Base-by-base conservation (phyloP, 2,329 filamentous ascomycete genomes). In the Alternaria postmessia region DNA sequence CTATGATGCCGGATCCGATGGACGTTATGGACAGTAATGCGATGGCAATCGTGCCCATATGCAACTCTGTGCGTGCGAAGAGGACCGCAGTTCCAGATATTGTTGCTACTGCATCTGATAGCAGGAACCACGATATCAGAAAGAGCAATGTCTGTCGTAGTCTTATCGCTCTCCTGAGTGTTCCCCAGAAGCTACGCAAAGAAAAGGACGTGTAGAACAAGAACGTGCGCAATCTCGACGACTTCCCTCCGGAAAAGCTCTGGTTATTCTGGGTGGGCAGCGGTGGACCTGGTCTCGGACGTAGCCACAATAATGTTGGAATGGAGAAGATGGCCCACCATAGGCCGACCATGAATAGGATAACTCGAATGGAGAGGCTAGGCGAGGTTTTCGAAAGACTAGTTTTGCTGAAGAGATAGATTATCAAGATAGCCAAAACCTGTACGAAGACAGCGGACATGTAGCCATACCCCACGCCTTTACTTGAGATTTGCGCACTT, bases 321-420 rank as follows among this genome's bases (percentile, higher is more conserved):
- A 97, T 88, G 3, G 92, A 94, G 73, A 97, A 96, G 5, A 89
- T 56, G 20, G 91, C 88, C 94, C 94, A 97, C 93, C 94, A 98
- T 20, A 88, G 75, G 16, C 94, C 94, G 44, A 96, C 88, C 51
- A 93, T 79, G 71, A 95, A 90, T 4, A 97, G 84, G 1, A 94
- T 92, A 5, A 96, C 83, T 5, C 93, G 89, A 52, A 96, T 87
- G 0, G 92, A 90, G 80, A 93, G 91, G 0, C 91, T 94, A 0
- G 92, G 91, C 63, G 91, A 92, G 38, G 88, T 85, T 78, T 92
- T 87, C 2, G 75, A 57, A 2, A 76, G 61, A 1, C 62, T 48
- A 1, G 75, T 74, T 48, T 80, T 80, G 57, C 73, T 75, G 57
- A 81, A 78, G 16, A 83, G 74, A 39, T 93, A 84, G 2, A 97